Conservation (phyloP, 352 stramenopile genomes). For the Phytopythium kandeliae region DNA sequence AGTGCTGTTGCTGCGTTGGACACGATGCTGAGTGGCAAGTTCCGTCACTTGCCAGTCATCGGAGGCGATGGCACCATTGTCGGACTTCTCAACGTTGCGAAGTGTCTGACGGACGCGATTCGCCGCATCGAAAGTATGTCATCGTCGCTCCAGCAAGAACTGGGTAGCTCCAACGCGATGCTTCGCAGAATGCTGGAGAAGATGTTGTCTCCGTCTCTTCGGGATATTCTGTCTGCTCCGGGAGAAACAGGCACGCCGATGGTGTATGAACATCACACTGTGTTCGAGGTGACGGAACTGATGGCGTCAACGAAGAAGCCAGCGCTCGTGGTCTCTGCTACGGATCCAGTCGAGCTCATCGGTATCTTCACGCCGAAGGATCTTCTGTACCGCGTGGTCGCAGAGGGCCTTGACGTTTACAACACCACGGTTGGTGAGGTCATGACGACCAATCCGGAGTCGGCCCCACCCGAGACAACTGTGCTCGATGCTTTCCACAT, state of each 20-base stretch:
- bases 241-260: slow-evolving; percentile 67
- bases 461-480: slow-evolving; percentile 89
- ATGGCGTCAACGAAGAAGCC: slow-evolving; percentile 79
- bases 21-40: slow-evolving; percentile 87
- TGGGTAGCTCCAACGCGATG: slow-evolving; percentile 57
- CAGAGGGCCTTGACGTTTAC: slow-evolving; percentile 83
- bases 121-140: slow-evolving; percentile 91
- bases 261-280: slow-evolving; percentile 61
- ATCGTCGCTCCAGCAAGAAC: slow-evolving; percentile 73
- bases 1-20: slow-evolving; percentile 78
- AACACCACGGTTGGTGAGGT: slow-evolving; percentile 86
- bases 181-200: slow-evolving; percentile 83
- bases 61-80: slow-evolving; percentile 81
- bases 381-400: slow-evolving; percentile 94
- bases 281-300: slow-evolving; percentile 65
- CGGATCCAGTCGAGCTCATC: slow-evolving; percentile 67
- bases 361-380: slow-evolving; percentile 99
- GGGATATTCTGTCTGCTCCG: slow-evolving; percentile 61
- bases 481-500: slow-evolving; percentile 97
- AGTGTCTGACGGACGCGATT: slow-evolving; percentile 98
- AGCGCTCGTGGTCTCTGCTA: slow-evolving; percentile 67
- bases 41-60: slow-evolving; percentile 96
- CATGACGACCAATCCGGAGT: slow-evolving; percentile 97
- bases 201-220: slow-evolving; percentile 79
- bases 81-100: slow-evolving; percentile 96